These are phyloP conservation scores for Phytophthora crassamura DNA, from an alignment of 352 stramenopile species.

Conservation along the genomic window DNA sequence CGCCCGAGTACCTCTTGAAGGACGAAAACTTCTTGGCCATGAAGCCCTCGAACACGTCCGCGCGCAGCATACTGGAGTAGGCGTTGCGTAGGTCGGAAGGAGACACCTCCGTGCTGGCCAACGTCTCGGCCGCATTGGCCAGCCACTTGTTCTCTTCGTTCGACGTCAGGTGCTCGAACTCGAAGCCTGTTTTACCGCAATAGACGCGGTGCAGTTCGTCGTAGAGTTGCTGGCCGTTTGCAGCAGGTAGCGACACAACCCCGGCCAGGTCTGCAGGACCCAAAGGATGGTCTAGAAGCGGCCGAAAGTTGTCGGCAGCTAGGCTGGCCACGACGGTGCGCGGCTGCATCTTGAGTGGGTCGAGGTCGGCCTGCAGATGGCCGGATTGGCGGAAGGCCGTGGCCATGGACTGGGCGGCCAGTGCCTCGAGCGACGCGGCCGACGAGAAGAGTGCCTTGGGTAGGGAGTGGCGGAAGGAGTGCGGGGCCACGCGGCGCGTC, in stretches of 20 bases:
- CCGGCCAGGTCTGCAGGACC: slow-evolving; percentile 25
- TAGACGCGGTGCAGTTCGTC: slow-evolving; percentile 68
- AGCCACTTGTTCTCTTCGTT: slow-evolving; percentile 75
- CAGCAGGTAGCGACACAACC: slow-evolving; percentile 31
- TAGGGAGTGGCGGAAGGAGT: slow-evolving; percentile 23
- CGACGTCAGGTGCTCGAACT: slow-evolving; percentile 80
- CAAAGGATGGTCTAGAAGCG: slow-evolving; percentile 48
- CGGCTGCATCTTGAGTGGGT: slow-evolving; percentile 63
- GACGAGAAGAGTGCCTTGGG: slow-evolving; percentile 37
- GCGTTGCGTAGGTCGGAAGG: slow-evolving; percentile 79
- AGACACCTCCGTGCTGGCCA: slow-evolving; percentile 48
- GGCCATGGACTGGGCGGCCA: slow-evolving; percentile 75
- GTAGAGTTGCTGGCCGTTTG: slow-evolving; percentile 60
- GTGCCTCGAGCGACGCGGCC: slow-evolving; percentile 59
- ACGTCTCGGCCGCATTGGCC: slow-evolving; percentile 56
- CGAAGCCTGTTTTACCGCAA: slow-evolving; percentile 82
- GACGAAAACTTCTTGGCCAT: slow-evolving; percentile 87
- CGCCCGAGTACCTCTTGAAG: slow-evolving; percentile 89
- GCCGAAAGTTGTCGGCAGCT: slow-evolving; percentile 49
- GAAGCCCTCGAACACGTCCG: slow-evolving; percentile 87
- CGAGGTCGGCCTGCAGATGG: slow-evolving; percentile 77
- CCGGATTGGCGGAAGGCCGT: slow-evolving; percentile 76
- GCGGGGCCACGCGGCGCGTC: slow-evolving; percentile 35
- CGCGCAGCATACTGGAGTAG: slow-evolving; percentile 81
- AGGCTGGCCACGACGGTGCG: slow-evolving; percentile 46